Conservation (phyloP, 108 stramenopile genomes). For the Aurantiochytrium sp. region DNA sequence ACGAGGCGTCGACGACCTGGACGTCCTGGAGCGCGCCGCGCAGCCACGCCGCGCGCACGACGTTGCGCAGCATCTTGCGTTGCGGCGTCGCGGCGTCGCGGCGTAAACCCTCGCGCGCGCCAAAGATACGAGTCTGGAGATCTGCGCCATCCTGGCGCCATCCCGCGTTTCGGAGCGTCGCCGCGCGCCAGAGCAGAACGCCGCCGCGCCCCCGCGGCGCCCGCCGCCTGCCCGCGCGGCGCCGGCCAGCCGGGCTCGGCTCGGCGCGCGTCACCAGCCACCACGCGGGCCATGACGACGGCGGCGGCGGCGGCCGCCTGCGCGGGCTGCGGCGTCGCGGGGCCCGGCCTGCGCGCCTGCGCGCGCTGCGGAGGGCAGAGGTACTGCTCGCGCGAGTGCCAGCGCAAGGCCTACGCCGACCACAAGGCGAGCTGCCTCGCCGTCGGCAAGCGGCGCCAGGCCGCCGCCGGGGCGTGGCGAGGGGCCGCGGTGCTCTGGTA, state of each 20-base stretch:
- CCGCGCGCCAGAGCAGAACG: too few species aligned
- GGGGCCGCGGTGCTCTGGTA: too few species aligned
- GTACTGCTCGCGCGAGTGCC: neutral
- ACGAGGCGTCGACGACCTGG: neutral
- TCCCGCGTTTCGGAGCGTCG: too few species aligned
- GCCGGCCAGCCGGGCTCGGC: too few species aligned
- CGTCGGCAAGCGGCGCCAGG: neutral
- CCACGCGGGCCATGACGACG: too few species aligned
- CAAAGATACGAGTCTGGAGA: too few species aligned
- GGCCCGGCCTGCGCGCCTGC: neutral
- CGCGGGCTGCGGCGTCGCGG: neutral
- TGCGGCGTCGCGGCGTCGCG: neutral
- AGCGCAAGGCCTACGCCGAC: neutral
- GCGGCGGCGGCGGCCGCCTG: neutral
- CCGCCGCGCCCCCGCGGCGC: too few species aligned
- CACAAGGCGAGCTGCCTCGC: neutral
- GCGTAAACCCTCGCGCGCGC: too few species aligned
- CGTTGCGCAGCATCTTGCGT: neutral
- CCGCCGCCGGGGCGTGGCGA: neutral
- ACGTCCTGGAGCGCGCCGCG: neutral
- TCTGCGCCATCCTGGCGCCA: too few species aligned
- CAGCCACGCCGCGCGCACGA: constrained; percentile 19
- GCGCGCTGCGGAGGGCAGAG: neutral
- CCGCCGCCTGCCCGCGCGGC: too few species aligned
- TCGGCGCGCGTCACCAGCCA: too few species aligned